Percentiles rank a stretch among this genome's conserved stretches.
Conservation (phyloP, 1,284 basidiomycete genomes). For the Inonotus hispidus region DNA sequence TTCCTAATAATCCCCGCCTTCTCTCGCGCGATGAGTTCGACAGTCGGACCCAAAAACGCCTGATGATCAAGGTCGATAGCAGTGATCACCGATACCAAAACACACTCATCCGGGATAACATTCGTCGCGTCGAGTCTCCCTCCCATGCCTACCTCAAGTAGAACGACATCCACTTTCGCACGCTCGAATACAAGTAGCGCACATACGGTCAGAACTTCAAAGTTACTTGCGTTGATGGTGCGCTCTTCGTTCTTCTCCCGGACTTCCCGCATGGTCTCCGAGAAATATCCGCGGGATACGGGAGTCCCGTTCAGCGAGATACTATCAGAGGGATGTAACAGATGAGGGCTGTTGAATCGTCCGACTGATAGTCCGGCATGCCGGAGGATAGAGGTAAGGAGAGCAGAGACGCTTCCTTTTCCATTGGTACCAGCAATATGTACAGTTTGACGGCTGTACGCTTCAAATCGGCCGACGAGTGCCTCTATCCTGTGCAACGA, state of each 20-base stretch:
- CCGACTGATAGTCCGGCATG: conserved; percentile 53
- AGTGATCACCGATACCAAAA: conserved; percentile 79
- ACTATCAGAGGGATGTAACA: conserved; percentile 74
- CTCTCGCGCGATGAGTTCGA: conserved; percentile 73
- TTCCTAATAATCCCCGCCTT: conserved; percentile 80
- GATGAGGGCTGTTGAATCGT: conserved; percentile 91
- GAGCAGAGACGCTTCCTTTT: conserved; percentile 88
- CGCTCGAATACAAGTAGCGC: conserved; percentile 73
- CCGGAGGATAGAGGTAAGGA: conserved; percentile 73
- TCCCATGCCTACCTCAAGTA: conserved; percentile 95
- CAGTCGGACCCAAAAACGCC: conserved; percentile 76
- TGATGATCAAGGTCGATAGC: conserved; percentile 93
- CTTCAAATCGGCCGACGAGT: conserved; percentile 56
- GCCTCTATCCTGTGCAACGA: conserved; percentile 64
- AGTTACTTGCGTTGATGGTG: conserved; percentile 55
- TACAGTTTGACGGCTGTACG: conserved; percentile 75
- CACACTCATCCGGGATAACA: conserved; percentile 62
- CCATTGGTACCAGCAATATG: conserved; percentile 98
- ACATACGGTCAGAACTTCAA: conserved; percentile 82
- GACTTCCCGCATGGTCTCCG: conserved; percentile 43
- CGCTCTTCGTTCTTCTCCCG: conserved; percentile 44
- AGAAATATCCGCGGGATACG: conserved; percentile 49
- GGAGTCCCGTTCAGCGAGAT: conserved; percentile 65
- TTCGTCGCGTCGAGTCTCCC: conserved; percentile 94
- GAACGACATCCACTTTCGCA: conserved; percentile 67